A percentile compares a stretch with the other conserved stretches of the same genome.
phyloP scores from a whole-genome alignment of 2,329 filamentous ascomycete genomes.

The Fusarium subglutinans region DNA sequence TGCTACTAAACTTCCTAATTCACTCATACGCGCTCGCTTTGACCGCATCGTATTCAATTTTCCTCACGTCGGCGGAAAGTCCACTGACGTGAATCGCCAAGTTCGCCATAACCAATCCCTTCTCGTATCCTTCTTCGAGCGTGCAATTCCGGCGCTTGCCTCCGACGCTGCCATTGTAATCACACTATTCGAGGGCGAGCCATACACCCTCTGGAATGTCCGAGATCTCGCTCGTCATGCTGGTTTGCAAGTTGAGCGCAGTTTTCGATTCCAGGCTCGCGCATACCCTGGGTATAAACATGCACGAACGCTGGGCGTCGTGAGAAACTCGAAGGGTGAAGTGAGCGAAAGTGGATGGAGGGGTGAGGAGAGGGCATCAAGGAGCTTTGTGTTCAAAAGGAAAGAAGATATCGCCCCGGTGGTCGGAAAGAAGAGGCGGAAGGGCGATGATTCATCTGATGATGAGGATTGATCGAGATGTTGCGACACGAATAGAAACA shows the following conservation, averaged over 20 bases:
- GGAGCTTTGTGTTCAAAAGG: slow-evolving; percentile 70
- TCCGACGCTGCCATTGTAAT: slow-evolving; percentile 74
- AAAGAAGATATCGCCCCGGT: slow-evolving; percentile 59
- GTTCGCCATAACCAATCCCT: slow-evolving; percentile 90
- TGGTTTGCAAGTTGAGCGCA: slow-evolving; percentile 74
- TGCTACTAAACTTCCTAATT: slow-evolving; percentile 67
- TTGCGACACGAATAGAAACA: not conserved
- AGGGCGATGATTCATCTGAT: slow-evolving; percentile 47
- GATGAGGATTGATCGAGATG: slow-evolving; percentile 43
- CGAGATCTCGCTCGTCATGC: slow-evolving; percentile 84
- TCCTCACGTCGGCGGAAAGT: slow-evolving; percentile 92
- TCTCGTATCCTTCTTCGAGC: slow-evolving; percentile 73
- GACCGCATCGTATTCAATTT: slow-evolving; percentile 95
- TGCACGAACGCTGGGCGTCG: slow-evolving; percentile 75
- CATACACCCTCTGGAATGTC: slow-evolving; percentile 96
- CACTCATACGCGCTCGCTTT: slow-evolving; percentile 61
- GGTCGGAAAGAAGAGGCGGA: slow-evolving; percentile 43
- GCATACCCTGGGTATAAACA: slow-evolving; percentile 80
- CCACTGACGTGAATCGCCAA: slow-evolving; percentile 93
- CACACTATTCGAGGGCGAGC: slow-evolving; percentile 91
- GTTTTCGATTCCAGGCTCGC: slow-evolving; percentile 72
- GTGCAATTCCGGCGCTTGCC: slow-evolving; percentile 52
- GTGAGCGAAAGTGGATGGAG: slow-evolving; percentile 53
- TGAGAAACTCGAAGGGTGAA: slow-evolving; percentile 59
- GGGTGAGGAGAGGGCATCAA: slow-evolving; percentile 56